Evolutionary conservation across 2,329 filamentous ascomycete species (phyloP), one percentile per base, ranked within the genome.

Genomic region (Penicillium crustosum): DNA sequence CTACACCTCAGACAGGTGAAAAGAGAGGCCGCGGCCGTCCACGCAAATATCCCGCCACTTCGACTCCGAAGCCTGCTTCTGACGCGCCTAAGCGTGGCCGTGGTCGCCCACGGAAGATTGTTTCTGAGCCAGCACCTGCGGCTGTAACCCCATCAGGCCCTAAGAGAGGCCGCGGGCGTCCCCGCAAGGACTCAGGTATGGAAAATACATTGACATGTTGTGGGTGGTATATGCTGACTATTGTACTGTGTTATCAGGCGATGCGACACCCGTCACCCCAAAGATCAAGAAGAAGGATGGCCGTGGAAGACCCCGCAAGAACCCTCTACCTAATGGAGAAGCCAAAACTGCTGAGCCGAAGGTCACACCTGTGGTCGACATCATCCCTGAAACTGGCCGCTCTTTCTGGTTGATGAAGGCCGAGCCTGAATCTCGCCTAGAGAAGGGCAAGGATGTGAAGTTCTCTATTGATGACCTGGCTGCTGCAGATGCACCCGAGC

Each of bases 381-480:
- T 27, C 25, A 52, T 54, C 21, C 55, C 59, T 31, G 61, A 66
- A 35, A 60, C 55, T 21, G 69, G 65, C 19, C 73, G 71, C 45
- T 80, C 81, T 74, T 92, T 89, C 75, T 93, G 90, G 89, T 82
- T 94, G 33, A 84, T 94, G 83, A 94, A 93, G 77, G 90, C 90
- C 0, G 90, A 99, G 76, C 93, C 94, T 0, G 90, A 96, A 67
- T 86, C 91, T 4, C 88, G 94, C 6, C 78, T 92, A 17, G 91
- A 96, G 72, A 93, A 92, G 54, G 93, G 92, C 0, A 80, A 90
- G 50, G 93, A 97, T 71, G 91, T 97, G 45, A 89, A 86, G 65
- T 99, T 97, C 77, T 95, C 92, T 0, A 97, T 99, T 68, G 92
- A 97, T 68, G 93, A 97, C 72, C 78, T 99, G 36, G 83, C 84